Conservation (phyloP, 371 early-diverging fungal species). For the Mycotypha africana region DNA sequence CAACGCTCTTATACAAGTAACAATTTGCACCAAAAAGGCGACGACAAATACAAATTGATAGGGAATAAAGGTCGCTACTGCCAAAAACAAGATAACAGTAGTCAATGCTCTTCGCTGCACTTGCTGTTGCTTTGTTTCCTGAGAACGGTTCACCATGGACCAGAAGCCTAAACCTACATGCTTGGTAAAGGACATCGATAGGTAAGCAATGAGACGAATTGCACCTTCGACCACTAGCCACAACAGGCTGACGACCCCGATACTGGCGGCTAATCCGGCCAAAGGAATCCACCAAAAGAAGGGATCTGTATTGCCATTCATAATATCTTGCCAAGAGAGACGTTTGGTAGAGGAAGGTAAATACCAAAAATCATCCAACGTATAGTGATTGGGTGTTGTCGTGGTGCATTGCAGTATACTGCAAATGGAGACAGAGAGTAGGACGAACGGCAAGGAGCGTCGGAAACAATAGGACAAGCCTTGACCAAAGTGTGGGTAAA, state of each 20-base stretch:
- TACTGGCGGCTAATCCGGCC: conserved; percentile 42
- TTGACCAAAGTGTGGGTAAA: conserved; percentile 46
- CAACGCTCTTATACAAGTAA: conserved; percentile 58
- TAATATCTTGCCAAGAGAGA: conserved; percentile 35
- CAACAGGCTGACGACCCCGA: conserved; percentile 46
- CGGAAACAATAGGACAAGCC: conserved; percentile 36
- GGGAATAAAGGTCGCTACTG: conserved; percentile 72
- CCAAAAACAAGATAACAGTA: conserved; percentile 50
- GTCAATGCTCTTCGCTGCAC: conserved; percentile 52
- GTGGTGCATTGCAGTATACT: conserved; percentile 28
- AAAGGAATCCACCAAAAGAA: conserved; percentile 65
- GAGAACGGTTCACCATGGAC: conserved; percentile 7
- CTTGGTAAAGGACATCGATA: conserved; percentile 3
- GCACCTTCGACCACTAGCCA: conserved; percentile 36
- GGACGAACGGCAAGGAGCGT: conserved; percentile 29
- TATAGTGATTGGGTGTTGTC: conserved; percentile 14
- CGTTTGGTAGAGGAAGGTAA: conserved; percentile 13
- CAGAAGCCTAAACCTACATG: conserved; percentile 2
- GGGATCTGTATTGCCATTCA: conserved; percentile 52
- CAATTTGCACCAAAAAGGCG: conserved; percentile 68
- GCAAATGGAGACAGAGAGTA: conserved; percentile 22
- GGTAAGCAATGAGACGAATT: conserved; percentile 9
- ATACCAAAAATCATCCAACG: conserved; percentile 31
- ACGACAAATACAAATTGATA: conserved; percentile 82
- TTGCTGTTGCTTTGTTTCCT: conserved; percentile 31